These are phyloP conservation scores for Colletotrichum chrysophilum DNA, from an alignment of 2,329 filamentous ascomycete species.

Conservation along the genomic window DNA sequence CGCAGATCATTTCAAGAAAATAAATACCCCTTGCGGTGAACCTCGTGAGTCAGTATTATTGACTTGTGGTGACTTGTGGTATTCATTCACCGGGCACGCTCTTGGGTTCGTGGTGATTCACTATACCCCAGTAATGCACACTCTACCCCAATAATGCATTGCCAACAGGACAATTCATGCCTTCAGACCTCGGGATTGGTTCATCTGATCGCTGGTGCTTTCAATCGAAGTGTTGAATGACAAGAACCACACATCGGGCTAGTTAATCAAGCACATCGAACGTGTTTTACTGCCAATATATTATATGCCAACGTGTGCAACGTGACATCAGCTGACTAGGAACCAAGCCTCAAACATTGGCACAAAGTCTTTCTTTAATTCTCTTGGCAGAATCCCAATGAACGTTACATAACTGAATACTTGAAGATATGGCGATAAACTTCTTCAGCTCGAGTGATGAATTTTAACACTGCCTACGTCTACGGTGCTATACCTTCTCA, in stretches of 20 bases:
- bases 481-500: neutral
- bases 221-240: neutral
- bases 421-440: neutral
- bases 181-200: neutral
- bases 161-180: neutral
- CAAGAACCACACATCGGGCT: neutral
- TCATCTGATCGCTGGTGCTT: neutral
- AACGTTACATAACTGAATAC: neutral
- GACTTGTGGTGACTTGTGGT: neutral
- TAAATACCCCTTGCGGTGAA: neutral
- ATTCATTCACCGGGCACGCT: neutral
- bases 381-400: accelerated
- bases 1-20: neutral
- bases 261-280: neutral
- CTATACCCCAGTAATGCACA: neutral
- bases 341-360: neutral
- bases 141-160: neutral
- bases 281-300: neutral
- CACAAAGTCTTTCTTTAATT: neutral
- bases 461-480: neutral
- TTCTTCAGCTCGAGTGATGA: neutral
- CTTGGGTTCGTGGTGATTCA: neutral
- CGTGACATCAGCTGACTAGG: accelerated
- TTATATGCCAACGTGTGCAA: neutral
- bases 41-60: neutral